Evolutionary conservation across 2,329 filamentous ascomycete genomes (phyloP).

Genomic region (Venturia carpophila): DNA sequence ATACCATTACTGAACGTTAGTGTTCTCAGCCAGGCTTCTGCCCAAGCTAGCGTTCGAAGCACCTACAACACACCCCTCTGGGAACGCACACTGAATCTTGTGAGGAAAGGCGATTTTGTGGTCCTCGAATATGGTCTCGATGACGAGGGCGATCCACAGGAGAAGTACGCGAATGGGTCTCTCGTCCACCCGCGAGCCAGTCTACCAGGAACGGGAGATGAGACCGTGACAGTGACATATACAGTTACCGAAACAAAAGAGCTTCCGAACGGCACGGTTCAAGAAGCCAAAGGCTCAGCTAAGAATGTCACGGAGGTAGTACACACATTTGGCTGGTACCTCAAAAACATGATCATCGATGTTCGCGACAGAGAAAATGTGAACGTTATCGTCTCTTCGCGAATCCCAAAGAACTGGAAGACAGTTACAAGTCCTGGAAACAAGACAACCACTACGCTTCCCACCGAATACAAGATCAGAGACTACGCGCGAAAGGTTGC

Average conservation of each 20-base stretch:
- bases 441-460: neutral
- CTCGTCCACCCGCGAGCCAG: no score
- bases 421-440: neutral
- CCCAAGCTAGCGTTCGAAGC: neutral
- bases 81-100: neutral
- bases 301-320: neutral
- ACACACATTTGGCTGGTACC: slow-evolving; percentile 13
- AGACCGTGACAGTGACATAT: neutral
- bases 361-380: neutral
- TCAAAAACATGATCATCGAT: slow-evolving; percentile 10
- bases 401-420: neutral
- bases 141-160: neutral
- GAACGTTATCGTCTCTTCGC: neutral
- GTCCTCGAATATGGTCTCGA: neutral
- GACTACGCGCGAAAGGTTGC: neutral
- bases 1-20: neutral
- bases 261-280: neutral
- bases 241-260: neutral
- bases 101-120: neutral
- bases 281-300: neutral
- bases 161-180: neutral
- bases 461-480: neutral
- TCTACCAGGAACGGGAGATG: slow-evolving; percentile 10
- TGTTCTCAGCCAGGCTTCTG: neutral
- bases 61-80: neutral